Percentiles rank a stretch among this genome's conserved stretches.
These are phyloP conservation scores for Neoscytalidium dimidiatum DNA, from an alignment of 2,329 filamentous ascomycete genomes.

Conservation along the genomic window DNA sequence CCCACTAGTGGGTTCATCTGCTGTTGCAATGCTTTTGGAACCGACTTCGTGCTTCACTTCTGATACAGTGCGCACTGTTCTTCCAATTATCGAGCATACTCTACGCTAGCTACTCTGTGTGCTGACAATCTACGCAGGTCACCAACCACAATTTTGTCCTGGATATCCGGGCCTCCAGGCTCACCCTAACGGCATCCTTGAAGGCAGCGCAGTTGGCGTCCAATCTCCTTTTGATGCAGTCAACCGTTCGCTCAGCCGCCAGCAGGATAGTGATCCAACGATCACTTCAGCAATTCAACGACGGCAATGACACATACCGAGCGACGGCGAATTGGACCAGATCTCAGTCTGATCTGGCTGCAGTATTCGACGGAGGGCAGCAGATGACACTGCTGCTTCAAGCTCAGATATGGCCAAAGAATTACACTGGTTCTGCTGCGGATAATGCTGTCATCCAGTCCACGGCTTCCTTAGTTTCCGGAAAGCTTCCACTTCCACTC, in stretches of 20 bases:
- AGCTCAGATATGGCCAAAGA: slow-evolving; percentile 70
- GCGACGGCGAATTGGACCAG: slow-evolving; percentile 60
- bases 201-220: slow-evolving; percentile 81
- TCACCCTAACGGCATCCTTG: slow-evolving; percentile 79
- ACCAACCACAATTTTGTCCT: slow-evolving; percentile 65
- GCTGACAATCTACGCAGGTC: slow-evolving; percentile 40
- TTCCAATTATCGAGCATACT: background rate
- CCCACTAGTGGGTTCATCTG: no score
- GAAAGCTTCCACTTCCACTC: slow-evolving; percentile 60
- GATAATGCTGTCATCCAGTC: slow-evolving; percentile 63
- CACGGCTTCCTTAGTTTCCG: slow-evolving; percentile 54
- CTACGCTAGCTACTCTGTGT: background rate
- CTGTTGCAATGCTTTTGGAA: no score
- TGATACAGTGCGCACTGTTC: background rate
- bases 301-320: slow-evolving; percentile 51
- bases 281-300: slow-evolving; percentile 53
- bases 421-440: slow-evolving; percentile 54
- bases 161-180: slow-evolving; percentile 58
- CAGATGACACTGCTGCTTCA: slow-evolving; percentile 61
- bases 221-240: slow-evolving; percentile 77
- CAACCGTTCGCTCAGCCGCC: slow-evolving; percentile 70
- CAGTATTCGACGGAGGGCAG: slow-evolving; percentile 65
- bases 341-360: slow-evolving; percentile 66
- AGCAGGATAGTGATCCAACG: slow-evolving; percentile 61
- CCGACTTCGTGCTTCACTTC: no score